phyloP scores from a whole-genome alignment of 2,329 filamentous ascomycete genomes.

The Fusarium aywerte region DNA sequence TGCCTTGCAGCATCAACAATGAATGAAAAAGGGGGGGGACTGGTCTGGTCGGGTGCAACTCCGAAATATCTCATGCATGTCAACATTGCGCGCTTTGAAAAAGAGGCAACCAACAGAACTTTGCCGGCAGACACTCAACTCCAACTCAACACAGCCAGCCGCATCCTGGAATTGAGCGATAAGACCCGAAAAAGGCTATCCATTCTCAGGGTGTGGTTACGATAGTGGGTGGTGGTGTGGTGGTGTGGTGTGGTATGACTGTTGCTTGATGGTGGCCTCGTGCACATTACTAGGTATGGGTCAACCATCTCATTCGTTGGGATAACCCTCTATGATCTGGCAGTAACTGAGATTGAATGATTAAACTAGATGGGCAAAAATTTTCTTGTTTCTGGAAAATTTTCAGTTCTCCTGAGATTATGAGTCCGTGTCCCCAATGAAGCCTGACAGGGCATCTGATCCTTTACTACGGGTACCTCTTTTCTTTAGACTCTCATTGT shows the following conservation, averaged over 20 bases:
- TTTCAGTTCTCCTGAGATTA: constrained; percentile 17
- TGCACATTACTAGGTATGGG: constrained; percentile 24
- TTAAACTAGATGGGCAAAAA: constrained; percentile 14
- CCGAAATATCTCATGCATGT: constrained; percentile 33
- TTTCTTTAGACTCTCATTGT: constrained; percentile 27
- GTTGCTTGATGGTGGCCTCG: constrained; percentile 22
- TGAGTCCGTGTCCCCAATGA: constrained; percentile 6
- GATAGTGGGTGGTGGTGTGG: not conserved
- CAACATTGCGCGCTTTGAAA: constrained; percentile 25
- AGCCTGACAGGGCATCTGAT: constrained; percentile 26
- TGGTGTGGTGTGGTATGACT: constrained; percentile 24
- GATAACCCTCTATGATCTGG: constrained; percentile 39
- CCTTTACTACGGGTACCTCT: not conserved
- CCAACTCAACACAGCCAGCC: constrained; percentile 28
- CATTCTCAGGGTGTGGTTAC: constrained; percentile 5
- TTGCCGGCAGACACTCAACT: not conserved
- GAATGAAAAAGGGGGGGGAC: not conserved
- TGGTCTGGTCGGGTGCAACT: constrained; percentile 9
- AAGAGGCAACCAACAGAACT: constrained; percentile 35
- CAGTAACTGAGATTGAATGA: constrained; percentile 29
- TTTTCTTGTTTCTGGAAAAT: constrained; percentile 8
- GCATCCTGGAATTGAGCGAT: constrained; percentile 31
- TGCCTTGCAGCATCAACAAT: constrained; percentile 35
- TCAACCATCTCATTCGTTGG: constrained; percentile 38
- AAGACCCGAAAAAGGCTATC: constrained; percentile 5